A percentile compares a stretch with the other conserved stretches of the same genome.
Evolutionary conservation across 2,329 filamentous ascomycete genomes (phyloP).

Genomic region (Talaromyces sp.): DNA sequence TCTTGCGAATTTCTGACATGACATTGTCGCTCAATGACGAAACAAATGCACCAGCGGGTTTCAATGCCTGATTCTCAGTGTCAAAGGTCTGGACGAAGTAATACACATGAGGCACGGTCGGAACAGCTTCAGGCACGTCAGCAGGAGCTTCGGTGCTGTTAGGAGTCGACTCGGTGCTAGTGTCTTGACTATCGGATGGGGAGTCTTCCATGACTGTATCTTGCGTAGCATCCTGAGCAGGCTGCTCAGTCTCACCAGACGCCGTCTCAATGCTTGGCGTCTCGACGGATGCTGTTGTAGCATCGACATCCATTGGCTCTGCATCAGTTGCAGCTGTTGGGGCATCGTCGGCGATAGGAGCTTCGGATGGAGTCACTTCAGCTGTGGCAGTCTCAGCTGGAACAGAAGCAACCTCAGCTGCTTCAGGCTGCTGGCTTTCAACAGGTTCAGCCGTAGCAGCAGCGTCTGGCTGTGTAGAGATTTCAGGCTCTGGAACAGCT

Average conservation of each 20-base stretch:
- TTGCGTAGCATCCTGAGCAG: constrained; percentile 18
- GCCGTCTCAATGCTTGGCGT: background rate
- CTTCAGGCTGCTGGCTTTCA: constrained; percentile 5
- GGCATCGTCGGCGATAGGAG: constrained; percentile 27
- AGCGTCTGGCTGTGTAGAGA: background rate
- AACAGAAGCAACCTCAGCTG: constrained; percentile 14
- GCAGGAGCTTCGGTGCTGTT: constrained; percentile 1
- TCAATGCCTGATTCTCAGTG: constrained; percentile 46
- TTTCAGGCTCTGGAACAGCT: background rate
- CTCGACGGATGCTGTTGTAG: constrained; percentile 15
- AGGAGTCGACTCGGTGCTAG: constrained; percentile 13
- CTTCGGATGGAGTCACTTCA: constrained; percentile 17
- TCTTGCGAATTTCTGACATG: constrained; percentile 41
- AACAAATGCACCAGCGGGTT: constrained; percentile 44
- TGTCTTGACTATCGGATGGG: constrained; percentile 15
- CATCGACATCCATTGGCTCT: constrained; percentile 26
- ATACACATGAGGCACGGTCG: constrained; percentile 42
- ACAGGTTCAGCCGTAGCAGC: background rate
- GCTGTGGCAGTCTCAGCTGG: background rate
- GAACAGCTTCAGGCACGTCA: constrained; percentile 21
- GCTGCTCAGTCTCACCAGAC: background rate
- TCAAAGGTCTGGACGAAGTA: constrained; percentile 56
- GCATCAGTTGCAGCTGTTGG: constrained; percentile 33
- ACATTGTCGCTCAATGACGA: constrained; percentile 42
- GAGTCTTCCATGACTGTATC: constrained; percentile 23